Conservation (phyloP, 352 stramenopile genomes). For the Phytophthora fragariae region DNA sequence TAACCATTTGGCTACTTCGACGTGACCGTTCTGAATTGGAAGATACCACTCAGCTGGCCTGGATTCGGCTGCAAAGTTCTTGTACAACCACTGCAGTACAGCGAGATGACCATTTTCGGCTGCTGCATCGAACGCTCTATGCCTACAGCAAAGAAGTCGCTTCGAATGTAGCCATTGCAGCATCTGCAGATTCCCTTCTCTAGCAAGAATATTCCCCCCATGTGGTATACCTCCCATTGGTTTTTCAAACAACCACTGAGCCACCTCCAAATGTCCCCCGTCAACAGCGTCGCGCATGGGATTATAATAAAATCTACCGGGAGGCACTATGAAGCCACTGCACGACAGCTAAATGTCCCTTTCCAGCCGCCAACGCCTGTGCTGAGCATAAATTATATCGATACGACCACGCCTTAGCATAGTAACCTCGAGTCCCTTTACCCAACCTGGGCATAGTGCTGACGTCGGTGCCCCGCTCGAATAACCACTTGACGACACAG, state of each 20-base stretch:
- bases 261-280: not conserved
- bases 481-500: constrained; percentile 1
- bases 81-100: not conserved
- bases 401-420: not conserved
- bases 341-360: not conserved
- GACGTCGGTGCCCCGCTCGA: not conserved
- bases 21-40: not conserved
- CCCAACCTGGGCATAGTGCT: no score
- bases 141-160: not conserved
- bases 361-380: not conserved
- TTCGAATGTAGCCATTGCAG: not conserved
- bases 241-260: not conserved
- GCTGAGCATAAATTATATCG: no score
- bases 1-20: not conserved
- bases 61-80: not conserved
- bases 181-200: not conserved
- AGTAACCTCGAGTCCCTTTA: not conserved
- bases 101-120: not conserved
- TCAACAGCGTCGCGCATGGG: not conserved
- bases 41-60: no score
- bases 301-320: not conserved
- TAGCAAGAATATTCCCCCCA: not conserved
- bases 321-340: not conserved
- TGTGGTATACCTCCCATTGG: not conserved
- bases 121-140: not conserved